Base-by-base conservation (phyloP, 441 rosid genomes). In the Sinapis alba region DNA sequence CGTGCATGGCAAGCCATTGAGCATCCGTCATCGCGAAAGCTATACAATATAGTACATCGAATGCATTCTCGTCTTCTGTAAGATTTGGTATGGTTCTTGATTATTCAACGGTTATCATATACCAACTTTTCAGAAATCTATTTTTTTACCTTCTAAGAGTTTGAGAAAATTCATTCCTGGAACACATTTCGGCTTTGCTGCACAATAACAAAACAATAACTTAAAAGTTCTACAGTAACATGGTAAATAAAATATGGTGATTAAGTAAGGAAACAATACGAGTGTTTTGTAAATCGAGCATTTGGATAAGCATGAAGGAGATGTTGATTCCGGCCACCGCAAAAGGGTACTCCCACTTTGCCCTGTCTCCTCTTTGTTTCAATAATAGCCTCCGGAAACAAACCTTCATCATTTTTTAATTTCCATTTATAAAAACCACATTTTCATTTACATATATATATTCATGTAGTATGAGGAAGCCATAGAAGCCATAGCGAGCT, bases 1-100 rank as follows among this genome's bases (percentile, higher is more conserved):
- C 99, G 38, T 79, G 92, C 97, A 93, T 93, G 0, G 99, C 99
- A 34, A 96, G 97, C 99, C 99, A 96, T 76, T 96, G 99, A 12
- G 99, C 99, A 65, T 96, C 99, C 99, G 93, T 96, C 88, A 96
- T 68, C 18, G 90, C 94, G 26, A 96, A 93, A 69, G 99, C 95
- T 83, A 88, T 83, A 80, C 99, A 89, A 82, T 85, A 96, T 67
- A 96, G 80, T 65, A 90, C 85, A 70, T 96, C 98, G 19, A 96
- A 96, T 64, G 98, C 99, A 20, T 82, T 67, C 73, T 90, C 98
- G 79, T 96, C 90, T 78, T 93, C 98, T 43, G 51, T 43, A 43
- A 5, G 6, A 43, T 4, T 43, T 13, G 45, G 13, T 36, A 36
- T 36, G 1, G 47, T 38, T 43, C 5, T 43, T 13, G 18, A 13